Percentiles rank a stretch among this genome's conserved stretches.
Conservation (phyloP, 2,329 filamentous ascomycete genomes). For the Alternaria sp. region DNA sequence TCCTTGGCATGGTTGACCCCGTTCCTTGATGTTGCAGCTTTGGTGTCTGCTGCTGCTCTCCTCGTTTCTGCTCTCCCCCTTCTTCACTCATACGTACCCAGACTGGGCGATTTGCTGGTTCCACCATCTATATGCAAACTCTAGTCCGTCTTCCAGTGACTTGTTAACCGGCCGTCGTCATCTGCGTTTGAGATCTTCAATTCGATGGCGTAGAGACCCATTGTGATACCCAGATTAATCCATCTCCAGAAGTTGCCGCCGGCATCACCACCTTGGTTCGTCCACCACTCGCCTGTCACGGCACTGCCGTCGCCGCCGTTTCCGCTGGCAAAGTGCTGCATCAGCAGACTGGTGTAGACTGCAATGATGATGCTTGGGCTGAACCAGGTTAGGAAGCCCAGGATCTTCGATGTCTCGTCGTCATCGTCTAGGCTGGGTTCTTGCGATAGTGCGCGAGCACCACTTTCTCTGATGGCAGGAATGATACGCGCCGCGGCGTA, state of each 20-base stretch:
- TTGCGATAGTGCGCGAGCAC: conserved; percentile 80
- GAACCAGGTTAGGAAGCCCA: conserved; percentile 90
- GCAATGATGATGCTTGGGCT: conserved; percentile 93
- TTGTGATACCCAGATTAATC: conserved; percentile 89
- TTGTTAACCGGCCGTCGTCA: conserved; percentile 72
- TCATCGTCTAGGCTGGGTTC: conserved; percentile 86
- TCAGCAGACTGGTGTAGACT: conserved; percentile 91
- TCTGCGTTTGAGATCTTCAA: conserved; percentile 85
- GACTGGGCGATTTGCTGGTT: neutral
- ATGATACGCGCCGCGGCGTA: conserved; percentile 97
- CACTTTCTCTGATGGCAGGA: conserved; percentile 86
- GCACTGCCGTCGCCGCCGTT: conserved; percentile 59
- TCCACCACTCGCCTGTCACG: conserved; percentile 75
- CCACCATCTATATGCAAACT: neutral
- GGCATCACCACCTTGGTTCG: conserved; percentile 77
- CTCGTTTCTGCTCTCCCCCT: neutral
- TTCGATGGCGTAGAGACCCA: conserved; percentile 89
- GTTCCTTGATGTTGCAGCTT: neutral
- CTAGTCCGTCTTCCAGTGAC: conserved; percentile 92
- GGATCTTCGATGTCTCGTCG: conserved; percentile 78
- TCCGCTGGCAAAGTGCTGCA: conserved; percentile 84
- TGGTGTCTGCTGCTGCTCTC: neutral
- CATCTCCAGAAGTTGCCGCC: conserved; percentile 91
- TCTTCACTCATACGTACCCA: neutral
- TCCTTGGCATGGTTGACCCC: neutral